These are phyloP conservation scores for Ogataea henricii DNA, from an alignment of 805 yeast species.

Conservation along the genomic window DNA sequence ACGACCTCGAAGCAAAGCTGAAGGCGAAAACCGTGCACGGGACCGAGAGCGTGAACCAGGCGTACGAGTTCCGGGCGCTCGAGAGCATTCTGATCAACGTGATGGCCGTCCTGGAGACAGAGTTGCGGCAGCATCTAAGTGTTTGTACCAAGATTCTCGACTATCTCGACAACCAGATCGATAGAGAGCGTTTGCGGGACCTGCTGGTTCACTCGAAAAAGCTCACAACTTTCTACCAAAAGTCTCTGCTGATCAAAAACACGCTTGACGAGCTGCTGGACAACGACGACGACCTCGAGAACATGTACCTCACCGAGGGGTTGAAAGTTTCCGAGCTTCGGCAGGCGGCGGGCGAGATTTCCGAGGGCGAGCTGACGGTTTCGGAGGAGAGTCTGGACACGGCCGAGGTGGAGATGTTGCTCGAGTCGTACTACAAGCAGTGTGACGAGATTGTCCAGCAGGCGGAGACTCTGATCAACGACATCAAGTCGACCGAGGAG, in stretches of 20 bases:
- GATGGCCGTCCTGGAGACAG: slow-evolving; percentile 76
- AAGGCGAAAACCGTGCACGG: slow-evolving; percentile 39
- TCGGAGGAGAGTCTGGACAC: slow-evolving; percentile 28
- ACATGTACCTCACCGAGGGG: slow-evolving; percentile 63
- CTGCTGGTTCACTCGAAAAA: slow-evolving; percentile 72
- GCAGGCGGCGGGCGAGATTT: slow-evolving; percentile 4
- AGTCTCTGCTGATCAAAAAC: slow-evolving; percentile 71
- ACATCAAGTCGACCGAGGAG: slow-evolving; percentile 89
- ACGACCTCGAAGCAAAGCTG: slow-evolving; percentile 78
- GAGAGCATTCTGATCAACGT: slow-evolving; percentile 84
- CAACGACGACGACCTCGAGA: slow-evolving; percentile 80
- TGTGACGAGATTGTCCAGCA: slow-evolving; percentile 93
- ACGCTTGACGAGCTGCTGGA: slow-evolving; percentile 84
- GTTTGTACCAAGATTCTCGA: slow-evolving; percentile 64
- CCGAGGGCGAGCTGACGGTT: slow-evolving; percentile 3
- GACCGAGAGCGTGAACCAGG: slow-evolving; percentile 41
- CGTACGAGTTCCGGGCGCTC: slow-evolving; percentile 79
- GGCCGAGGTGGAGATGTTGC: slow-evolving; percentile 81
- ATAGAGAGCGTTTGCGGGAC: slow-evolving; percentile 72
- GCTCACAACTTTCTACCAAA: slow-evolving; percentile 72
- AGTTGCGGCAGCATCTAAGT: slow-evolving; percentile 58
- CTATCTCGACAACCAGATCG: slow-evolving; percentile 77
- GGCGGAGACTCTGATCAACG: slow-evolving; percentile 77
- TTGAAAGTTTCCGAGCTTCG: background rate
- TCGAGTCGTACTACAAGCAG: slow-evolving; percentile 88